Evolutionary conservation across 148 eudicot species (phyloP).

Genomic region (Rhododendron griersonianum): DNA sequence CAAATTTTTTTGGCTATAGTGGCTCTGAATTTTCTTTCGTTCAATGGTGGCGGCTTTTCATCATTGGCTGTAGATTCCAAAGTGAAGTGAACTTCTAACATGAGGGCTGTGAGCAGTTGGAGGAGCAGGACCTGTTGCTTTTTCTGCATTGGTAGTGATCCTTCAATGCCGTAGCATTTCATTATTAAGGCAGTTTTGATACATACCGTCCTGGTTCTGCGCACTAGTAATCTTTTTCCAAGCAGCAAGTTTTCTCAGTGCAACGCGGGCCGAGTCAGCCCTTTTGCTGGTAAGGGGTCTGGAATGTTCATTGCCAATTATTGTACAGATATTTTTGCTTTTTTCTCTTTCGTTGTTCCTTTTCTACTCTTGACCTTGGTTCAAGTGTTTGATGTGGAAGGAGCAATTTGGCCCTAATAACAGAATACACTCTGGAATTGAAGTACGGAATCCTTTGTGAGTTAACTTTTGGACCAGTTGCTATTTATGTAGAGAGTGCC

Average conservation of each 20-base stretch:
- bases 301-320: conserved; percentile 28
- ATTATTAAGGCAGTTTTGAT: conserved; percentile 16
- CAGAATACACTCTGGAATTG: conserved; percentile 24
- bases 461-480: conserved; percentile 3
- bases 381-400: conserved; percentile 32
- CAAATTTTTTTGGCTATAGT: conserved; percentile 4
- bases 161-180: background rate
- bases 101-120: conserved; percentile 15
- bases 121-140: conserved; percentile 10
- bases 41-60: conserved; percentile 13
- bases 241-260: conserved; percentile 20
- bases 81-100: conserved; percentile 8
- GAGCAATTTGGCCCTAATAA: conserved; percentile 38
- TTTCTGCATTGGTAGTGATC: conserved; percentile 5
- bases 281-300: conserved; percentile 45
- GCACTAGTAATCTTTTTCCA: conserved; percentile 1
- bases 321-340: conserved; percentile 37
- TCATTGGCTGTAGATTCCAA: conserved; percentile 8
- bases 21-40: conserved; percentile 7
- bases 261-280: conserved; percentile 11
- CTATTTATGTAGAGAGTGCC: background rate
- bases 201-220: conserved; percentile 12
- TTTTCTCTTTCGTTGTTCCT: background rate
- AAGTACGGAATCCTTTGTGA: conserved; percentile 7
- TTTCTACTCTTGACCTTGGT: conserved; percentile 18